Conservation (phyloP, 2,329 filamentous ascomycete species). For the Penicillium carneum region DNA sequence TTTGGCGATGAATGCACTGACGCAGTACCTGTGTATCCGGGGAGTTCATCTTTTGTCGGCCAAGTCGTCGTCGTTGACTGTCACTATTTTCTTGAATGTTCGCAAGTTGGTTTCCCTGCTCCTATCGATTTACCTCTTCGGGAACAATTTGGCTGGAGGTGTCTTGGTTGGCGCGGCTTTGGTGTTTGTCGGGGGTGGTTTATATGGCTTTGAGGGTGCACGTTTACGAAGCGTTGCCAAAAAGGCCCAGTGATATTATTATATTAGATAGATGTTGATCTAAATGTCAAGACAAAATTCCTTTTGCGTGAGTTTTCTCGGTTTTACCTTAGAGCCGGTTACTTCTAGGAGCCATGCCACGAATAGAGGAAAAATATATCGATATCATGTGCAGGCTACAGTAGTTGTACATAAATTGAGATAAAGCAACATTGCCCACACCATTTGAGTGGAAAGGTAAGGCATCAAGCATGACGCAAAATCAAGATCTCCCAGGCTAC, state of each 20-base stretch:
- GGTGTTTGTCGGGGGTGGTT: slow-evolving; percentile 87
- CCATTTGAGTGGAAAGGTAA: slow-evolving; percentile 2
- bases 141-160: slow-evolving; percentile 76
- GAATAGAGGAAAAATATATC: slow-evolving; percentile 19
- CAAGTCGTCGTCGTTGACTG: slow-evolving; percentile 86
- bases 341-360: not conserved
- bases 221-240: slow-evolving; percentile 42
- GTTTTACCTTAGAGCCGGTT: not conserved
- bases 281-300: not conserved
- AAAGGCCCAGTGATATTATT: slow-evolving; percentile 27
- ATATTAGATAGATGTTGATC: not conserved
- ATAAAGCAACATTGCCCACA: slow-evolving; percentile 25
- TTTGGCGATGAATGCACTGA: slow-evolving; percentile 68
- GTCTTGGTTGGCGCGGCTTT: slow-evolving; percentile 82
- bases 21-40: slow-evolving; percentile 92
- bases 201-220: slow-evolving; percentile 79
- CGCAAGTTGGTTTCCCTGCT: slow-evolving; percentile 90
- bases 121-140: slow-evolving; percentile 92
- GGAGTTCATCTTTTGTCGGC: slow-evolving; percentile 94
- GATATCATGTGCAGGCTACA: slow-evolving; percentile 28
- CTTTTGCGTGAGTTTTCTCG: not conserved
- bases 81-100: slow-evolving; percentile 95
- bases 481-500: slow-evolving; percentile 6
- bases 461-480: slow-evolving; percentile 14
- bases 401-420: slow-evolving; percentile 37